Percentiles rank a stretch among this genome's conserved stretches.
These are phyloP conservation scores for Plasmodium vinckei DNA, from an alignment of 169 alveolate species.

Conservation along the genomic window DNA sequence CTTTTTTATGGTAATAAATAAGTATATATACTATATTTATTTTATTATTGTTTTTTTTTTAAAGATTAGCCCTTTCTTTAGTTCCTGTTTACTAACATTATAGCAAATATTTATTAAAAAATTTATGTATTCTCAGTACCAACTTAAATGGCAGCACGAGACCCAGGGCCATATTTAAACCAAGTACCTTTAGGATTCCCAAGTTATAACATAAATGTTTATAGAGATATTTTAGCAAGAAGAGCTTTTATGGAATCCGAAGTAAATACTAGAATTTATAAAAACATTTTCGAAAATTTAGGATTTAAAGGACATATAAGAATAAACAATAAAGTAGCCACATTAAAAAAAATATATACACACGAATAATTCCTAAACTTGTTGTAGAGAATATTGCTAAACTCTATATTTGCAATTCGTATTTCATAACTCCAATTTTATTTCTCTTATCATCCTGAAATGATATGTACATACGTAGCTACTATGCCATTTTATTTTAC, in stretches of 20 bases:
- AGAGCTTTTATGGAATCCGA: conserved; percentile 87
- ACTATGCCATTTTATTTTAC: conserved; percentile 4
- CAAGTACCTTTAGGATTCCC: conserved; percentile 90
- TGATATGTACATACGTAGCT: neutral
- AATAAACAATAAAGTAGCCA: conserved; percentile 84
- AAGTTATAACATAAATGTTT: conserved; percentile 84
- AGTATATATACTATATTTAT: no score
- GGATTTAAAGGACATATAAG: conserved; percentile 88
- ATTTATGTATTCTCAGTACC: neutral
- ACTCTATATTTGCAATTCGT: no score
- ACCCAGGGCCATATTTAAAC: conserved; percentile 88
- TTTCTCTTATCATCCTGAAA: no score
- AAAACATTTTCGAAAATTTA: conserved; percentile 83
- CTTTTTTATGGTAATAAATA: no score
- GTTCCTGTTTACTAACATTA: no score
- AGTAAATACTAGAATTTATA: conserved; percentile 87
- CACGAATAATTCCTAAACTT: no score
- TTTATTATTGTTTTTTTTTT: no score
- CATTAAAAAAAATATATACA: no score
- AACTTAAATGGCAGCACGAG: conserved; percentile 87
- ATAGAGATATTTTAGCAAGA: conserved; percentile 83
- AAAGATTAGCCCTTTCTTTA: no score
- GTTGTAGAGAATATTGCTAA: no score
- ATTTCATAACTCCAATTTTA: no score
- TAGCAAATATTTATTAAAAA: no score